These are phyloP conservation scores for Neonectria hederae DNA, from an alignment of 2,329 filamentous ascomycete species.

Conservation along the genomic window DNA sequence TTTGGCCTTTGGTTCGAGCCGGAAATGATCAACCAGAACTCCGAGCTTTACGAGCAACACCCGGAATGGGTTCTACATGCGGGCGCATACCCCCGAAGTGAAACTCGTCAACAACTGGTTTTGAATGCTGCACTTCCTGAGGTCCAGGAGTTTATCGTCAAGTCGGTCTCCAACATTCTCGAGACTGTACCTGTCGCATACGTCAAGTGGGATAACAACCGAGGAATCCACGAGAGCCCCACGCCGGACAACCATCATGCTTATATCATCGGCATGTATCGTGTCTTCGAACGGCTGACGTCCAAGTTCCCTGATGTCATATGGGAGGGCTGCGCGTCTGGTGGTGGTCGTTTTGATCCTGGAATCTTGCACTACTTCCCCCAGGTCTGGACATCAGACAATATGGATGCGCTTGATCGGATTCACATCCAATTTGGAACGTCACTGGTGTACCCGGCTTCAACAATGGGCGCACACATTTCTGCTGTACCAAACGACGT, in stretches of 20 bases:
- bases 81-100: conserved; percentile 63
- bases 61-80: conserved; percentile 72
- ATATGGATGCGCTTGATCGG: conserved; percentile 70
- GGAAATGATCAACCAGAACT: conserved; percentile 73
- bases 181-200: conserved; percentile 64
- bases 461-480: conserved; percentile 72
- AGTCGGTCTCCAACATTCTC: conserved; percentile 63
- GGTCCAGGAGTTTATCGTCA: conserved; percentile 71
- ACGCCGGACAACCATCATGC: conserved; percentile 63
- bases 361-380: conserved; percentile 72
- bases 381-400: conserved; percentile 72
- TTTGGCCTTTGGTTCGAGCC: conserved; percentile 76
- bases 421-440: conserved; percentile 72
- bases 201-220: conserved; percentile 76
- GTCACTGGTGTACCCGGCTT: conserved; percentile 69
- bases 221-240: conserved; percentile 69
- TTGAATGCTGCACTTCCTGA: conserved; percentile 68
- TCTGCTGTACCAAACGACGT: conserved; percentile 68
- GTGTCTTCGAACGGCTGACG: conserved; percentile 68
- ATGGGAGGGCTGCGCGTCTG: conserved; percentile 73
- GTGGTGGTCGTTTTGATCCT: conserved; percentile 71
- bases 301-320: conserved; percentile 68
- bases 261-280: conserved; percentile 72
- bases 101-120: conserved; percentile 67
- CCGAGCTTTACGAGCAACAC: conserved; percentile 67